Evolutionary conservation across 148 eudicot species (phyloP).

Genomic region (Rhododendron mucronatum): DNA sequence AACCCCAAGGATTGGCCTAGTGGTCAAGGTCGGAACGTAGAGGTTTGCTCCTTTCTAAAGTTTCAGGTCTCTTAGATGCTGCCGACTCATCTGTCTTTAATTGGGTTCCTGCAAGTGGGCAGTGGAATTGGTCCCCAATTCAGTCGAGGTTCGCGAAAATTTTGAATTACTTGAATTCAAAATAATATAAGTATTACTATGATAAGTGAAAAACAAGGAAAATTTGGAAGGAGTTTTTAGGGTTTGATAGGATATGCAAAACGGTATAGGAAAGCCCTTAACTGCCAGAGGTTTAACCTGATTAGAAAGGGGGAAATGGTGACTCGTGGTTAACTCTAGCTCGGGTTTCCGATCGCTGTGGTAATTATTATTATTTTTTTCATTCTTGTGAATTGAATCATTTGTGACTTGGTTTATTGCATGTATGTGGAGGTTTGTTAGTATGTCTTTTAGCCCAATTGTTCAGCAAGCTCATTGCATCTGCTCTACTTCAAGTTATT

Average conservation of each 20-base stretch:
- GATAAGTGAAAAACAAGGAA: neutral
- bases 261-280: neutral
- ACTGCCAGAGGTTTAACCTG: neutral
- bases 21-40: too few species aligned
- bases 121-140: neutral
- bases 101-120: too few species aligned
- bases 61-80: too few species aligned
- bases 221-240: neutral
- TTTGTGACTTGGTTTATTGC: neutral
- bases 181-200: neutral
- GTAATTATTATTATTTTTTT: neutral
- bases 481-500: neutral
- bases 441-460: neutral
- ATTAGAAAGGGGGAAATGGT: neutral
- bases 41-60: neutral
- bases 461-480: neutral
- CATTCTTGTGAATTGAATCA: neutral
- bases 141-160: neutral
- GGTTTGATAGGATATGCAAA: neutral
- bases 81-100: neutral
- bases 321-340: neutral
- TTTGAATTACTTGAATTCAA: neutral
- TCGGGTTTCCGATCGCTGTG: neutral
- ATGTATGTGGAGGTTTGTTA: neutral
- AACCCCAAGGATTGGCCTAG: too few species aligned